These are phyloP conservation scores for Castanopsis chinensis DNA, from an alignment of 306 rosid species.

Conservation along the genomic window DNA sequence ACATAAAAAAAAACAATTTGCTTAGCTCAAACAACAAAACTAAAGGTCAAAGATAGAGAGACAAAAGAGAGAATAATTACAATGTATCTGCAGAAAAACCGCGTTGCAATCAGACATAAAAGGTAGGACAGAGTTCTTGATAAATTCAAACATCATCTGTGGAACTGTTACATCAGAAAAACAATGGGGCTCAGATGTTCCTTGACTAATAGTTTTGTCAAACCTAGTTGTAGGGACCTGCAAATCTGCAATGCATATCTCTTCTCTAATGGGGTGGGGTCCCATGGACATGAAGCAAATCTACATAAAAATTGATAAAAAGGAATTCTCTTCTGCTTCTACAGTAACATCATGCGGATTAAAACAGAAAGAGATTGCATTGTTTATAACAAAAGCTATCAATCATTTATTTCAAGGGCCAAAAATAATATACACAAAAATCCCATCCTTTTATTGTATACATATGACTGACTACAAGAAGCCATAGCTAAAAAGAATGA, in stretches of 20 bases:
- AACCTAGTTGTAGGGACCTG: neutral
- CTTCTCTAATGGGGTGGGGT: no score
- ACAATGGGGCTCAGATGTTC: neutral
- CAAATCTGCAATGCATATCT: neutral
- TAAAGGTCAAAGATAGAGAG: slow-evolving; percentile 9
- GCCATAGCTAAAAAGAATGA: slow-evolving; percentile 41
- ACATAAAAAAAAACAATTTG: neutral
- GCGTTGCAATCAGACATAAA: slow-evolving; percentile 10
- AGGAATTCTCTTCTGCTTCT: neutral
- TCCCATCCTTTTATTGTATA: slow-evolving; percentile 16
- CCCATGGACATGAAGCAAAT: neutral
- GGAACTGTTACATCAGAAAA: neutral
- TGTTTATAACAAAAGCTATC: neutral
- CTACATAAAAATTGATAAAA: neutral
- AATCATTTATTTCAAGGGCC: slow-evolving; percentile 3
- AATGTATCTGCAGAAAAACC: neutral
- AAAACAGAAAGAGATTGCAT: neutral
- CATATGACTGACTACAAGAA: slow-evolving; percentile 29
- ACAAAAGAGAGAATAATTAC: neutral
- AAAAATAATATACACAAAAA: slow-evolving; percentile 4
- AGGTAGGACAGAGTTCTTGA: neutral
- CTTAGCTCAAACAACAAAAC: neutral
- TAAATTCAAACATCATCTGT: neutral
- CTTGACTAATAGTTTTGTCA: neutral
- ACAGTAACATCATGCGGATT: no score